These are phyloP conservation scores for Lactarius evosmus DNA, from an alignment of 768 basidiomycete genomes.

Conservation along the genomic window DNA sequence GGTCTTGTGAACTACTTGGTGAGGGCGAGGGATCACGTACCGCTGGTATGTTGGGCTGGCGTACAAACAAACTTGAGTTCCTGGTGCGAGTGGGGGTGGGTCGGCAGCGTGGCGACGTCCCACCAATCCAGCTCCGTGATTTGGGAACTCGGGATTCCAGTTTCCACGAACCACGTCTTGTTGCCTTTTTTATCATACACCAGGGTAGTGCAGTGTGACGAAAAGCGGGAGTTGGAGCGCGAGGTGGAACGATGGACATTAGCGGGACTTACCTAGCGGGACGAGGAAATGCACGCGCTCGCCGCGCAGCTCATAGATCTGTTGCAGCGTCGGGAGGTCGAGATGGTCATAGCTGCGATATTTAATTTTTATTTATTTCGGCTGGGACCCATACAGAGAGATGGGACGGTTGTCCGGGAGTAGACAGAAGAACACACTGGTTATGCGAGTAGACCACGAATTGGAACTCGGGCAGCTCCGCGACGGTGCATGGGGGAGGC, in stretches of 20 bases:
- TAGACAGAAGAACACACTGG: constrained; percentile 36
- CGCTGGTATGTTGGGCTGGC: constrained; percentile 44
- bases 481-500: constrained; percentile 38
- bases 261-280: constrained; percentile 36
- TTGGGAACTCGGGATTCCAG: constrained; percentile 35
- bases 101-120: constrained; percentile 33
- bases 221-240: too few species aligned
- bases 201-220: background rate
- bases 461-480: constrained; percentile 40
- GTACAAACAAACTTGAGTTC: constrained; percentile 38
- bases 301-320: constrained; percentile 30
- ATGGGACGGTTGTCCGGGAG: background rate
- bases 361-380: background rate
- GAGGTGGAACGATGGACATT: constrained; percentile 1
- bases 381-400: too few species aligned
- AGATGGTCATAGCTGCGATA: constrained; percentile 42
- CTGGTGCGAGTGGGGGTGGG: constrained; percentile 18
- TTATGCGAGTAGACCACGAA: constrained; percentile 43
- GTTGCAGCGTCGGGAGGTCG: constrained; percentile 38
- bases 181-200: constrained; percentile 26
- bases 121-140: constrained; percentile 44
- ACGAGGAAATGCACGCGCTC: constrained; percentile 36
- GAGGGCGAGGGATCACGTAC: constrained; percentile 29
- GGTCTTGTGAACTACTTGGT: background rate
- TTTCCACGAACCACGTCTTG: constrained; percentile 33